phyloP scores from a whole-genome alignment of 306 rosid species.

The Heteromeles arbutifolia region DNA sequence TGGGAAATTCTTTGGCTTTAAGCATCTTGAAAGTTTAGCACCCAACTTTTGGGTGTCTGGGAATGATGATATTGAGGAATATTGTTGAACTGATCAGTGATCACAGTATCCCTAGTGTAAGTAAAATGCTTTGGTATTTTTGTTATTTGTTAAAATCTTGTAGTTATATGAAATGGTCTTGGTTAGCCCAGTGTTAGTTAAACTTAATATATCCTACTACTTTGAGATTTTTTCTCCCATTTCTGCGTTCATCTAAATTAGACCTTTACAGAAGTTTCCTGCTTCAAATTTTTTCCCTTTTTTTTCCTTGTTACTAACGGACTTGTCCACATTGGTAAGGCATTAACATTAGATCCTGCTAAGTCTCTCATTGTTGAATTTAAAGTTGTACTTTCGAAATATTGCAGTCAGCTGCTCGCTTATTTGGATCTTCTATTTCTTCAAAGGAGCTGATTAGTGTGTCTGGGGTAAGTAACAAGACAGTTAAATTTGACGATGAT shows the following conservation, averaged over 20 bases:
- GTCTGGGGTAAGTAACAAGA: conserved; percentile 65
- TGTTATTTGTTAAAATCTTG: not conserved
- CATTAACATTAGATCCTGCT: not conserved
- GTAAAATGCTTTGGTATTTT: not conserved
- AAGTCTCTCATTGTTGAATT: not conserved
- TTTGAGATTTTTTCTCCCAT: not conserved
- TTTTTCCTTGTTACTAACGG: not conserved
- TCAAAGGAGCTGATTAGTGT: conserved; percentile 70
- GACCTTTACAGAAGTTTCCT: not conserved
- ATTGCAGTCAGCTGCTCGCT: conserved; percentile 87
- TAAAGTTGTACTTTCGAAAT: conserved; percentile 6
- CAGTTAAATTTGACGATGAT: not conserved
- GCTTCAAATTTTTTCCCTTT: not conserved
- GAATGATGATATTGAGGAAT: not conserved
- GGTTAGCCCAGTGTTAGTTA: not conserved
- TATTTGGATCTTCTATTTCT: conserved; percentile 83
- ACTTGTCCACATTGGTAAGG: not conserved
- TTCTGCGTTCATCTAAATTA: not conserved
- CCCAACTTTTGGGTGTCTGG: not conserved
- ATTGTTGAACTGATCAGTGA: not conserved
- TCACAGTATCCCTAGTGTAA: not conserved
- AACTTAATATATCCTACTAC: too few relatives aligned
- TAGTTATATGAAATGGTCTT: not conserved
- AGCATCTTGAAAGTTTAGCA: not conserved
- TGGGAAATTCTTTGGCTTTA: not conserved